Conservation (phyloP, 768 basidiomycete genomes). For the Tylopilus vinaceipallidus region DNA sequence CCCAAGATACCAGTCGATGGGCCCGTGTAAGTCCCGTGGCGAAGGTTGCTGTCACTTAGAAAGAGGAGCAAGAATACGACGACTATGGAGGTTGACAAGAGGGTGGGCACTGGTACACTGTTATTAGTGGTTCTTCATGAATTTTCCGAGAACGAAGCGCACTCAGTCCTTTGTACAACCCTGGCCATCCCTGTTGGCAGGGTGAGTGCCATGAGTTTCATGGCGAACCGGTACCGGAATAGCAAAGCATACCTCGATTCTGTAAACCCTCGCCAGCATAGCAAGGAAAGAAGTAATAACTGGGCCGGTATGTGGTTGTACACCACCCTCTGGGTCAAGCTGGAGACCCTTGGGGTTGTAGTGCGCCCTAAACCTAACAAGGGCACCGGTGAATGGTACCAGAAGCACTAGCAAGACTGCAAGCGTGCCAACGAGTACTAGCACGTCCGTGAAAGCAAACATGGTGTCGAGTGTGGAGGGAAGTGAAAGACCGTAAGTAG, state of each 20-base stretch:
- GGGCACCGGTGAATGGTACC: constrained; percentile 62
- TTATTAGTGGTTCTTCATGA: constrained; percentile 40
- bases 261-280: constrained; percentile 70
- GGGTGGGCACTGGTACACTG: constrained; percentile 45
- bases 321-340: constrained; percentile 72
- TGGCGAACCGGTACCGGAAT: not conserved
- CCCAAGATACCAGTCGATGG: constrained; percentile 62
- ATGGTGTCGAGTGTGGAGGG: constrained; percentile 21
- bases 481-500: not conserved
- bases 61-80: constrained; percentile 57
- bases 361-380: constrained; percentile 79
- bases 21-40: constrained; percentile 63
- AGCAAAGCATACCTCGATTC: constrained; percentile 58
- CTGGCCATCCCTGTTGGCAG: constrained; percentile 54
- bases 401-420: constrained; percentile 53
- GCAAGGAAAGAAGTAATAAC: constrained; percentile 72
- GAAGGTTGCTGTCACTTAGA: constrained; percentile 54
- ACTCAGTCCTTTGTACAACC: constrained; percentile 82
- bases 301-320: constrained; percentile 75
- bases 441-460: constrained; percentile 36
- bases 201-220: not conserved
- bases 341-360: constrained; percentile 85
- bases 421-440: constrained; percentile 45
- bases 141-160: constrained; percentile 17
- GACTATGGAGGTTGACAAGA: constrained; percentile 50